Percentiles rank a stretch among this genome's conserved stretches.
Evolutionary conservation across 345 rosid genomes (phyloP).

Genomic region (Citrus mangshanensis): DNA sequence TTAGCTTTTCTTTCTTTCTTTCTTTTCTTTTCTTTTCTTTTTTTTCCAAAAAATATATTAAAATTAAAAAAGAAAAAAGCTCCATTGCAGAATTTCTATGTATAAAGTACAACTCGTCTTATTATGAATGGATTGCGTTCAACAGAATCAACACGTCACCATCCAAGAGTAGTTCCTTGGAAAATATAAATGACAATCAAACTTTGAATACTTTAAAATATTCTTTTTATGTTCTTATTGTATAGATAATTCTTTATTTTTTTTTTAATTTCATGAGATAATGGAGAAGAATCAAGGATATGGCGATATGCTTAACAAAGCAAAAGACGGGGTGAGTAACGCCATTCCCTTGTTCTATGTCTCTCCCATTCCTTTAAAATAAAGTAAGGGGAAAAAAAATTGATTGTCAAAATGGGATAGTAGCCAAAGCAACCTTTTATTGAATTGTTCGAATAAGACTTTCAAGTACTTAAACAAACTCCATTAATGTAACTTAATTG

Average conservation of each 20-base stretch:
- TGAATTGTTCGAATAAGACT: not conserved
- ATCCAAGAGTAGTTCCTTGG: not conserved
- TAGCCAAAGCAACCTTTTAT: not conserved
- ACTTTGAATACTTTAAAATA: not conserved
- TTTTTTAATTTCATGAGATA: no score
- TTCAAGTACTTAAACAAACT: not conserved
- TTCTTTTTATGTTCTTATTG: not conserved
- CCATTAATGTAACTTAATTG: not conserved
- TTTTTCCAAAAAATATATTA: not conserved
- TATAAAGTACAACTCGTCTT: not conserved
- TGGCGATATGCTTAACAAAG: not conserved
- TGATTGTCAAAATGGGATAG: not conserved
- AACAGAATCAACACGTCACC: not conserved
- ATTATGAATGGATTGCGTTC: not conserved
- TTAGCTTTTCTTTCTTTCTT: not conserved
- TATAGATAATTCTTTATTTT: not conserved
- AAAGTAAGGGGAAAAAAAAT: no score
- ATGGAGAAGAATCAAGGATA: conserved; percentile 5
- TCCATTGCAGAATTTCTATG: not conserved
- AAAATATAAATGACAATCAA: not conserved
- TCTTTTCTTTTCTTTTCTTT: not conserved
- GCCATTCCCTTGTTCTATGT: not conserved
- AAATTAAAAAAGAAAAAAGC: not conserved
- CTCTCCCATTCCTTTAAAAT: not conserved
- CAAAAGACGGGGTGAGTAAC: not conserved